phyloP scores from a whole-genome alignment of 169 alveolate species.

The Perkinsus chesapeaki region DNA sequence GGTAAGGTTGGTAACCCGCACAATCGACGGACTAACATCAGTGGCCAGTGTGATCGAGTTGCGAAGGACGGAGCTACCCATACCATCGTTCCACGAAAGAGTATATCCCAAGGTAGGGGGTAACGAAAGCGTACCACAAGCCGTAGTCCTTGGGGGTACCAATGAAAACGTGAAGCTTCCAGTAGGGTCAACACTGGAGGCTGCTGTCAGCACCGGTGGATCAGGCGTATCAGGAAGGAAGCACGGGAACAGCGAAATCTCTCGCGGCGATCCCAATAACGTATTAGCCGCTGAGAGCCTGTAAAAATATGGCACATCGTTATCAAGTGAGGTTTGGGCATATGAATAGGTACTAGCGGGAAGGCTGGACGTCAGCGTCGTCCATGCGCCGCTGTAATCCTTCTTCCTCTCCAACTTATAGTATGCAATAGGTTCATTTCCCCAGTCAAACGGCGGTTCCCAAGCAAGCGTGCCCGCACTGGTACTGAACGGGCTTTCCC shows the following conservation, averaged over 20 bases:
- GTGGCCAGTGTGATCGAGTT: not conserved
- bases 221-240: not conserved
- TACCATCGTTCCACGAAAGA: slow-evolving; percentile 20
- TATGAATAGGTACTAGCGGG: not conserved
- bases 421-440: slow-evolving; percentile 22
- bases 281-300: not conserved
- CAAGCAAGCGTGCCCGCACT: slow-evolving; percentile 11
- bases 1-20: not conserved
- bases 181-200: not conserved
- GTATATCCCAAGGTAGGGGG: not conserved
- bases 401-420: slow-evolving; percentile 15
- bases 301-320: not conserved
- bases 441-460: slow-evolving; percentile 30
- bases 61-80: slow-evolving; percentile 13
- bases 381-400: not conserved
- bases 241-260: not conserved
- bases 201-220: slow-evolving; percentile 3
- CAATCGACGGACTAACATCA: not conserved
- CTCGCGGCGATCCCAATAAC: not conserved
- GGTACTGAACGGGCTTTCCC: slow-evolving; percentile 21
- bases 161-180: not conserved
- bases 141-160: not conserved
- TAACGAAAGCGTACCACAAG: not conserved
- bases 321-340: not conserved
- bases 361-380: not conserved